phyloP scores from a whole-genome alignment of 164 flowering plant species.

The Stephania yunnanensis region DNA sequence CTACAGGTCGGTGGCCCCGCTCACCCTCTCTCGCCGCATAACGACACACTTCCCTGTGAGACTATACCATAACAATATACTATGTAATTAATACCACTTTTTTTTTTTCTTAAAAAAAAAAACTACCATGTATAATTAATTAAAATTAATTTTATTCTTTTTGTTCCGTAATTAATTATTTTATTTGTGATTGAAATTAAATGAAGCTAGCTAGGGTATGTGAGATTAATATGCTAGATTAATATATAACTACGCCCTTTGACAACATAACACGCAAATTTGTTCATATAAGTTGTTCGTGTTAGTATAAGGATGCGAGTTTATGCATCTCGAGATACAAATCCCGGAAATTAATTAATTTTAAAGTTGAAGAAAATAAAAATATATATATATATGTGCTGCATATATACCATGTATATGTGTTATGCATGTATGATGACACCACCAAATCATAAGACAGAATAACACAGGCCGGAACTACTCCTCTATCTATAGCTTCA shows the following conservation, averaged over 20 bases:
- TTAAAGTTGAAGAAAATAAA: conserved; percentile 14
- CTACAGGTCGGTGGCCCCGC: conserved; percentile 37
- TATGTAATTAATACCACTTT: too few relatives aligned
- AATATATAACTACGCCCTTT: too few relatives aligned
- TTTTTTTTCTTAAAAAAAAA: not conserved
- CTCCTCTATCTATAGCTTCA: conserved; percentile 1
- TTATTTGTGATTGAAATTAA: conserved; percentile 14
- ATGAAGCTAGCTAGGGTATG: too few relatives aligned
- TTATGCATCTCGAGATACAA: too few relatives aligned
- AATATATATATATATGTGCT: not conserved
- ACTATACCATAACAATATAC: conserved; percentile 20
- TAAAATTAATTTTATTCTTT: not conserved
- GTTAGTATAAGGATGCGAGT: too few relatives aligned
- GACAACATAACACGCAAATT: too few relatives aligned
- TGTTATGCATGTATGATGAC: conserved; percentile 15
- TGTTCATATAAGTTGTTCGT: too few relatives aligned
- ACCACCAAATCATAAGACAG: conserved; percentile 20
- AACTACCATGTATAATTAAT: not conserved
- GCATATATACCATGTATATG: conserved; percentile 7
- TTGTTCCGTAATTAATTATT: conserved; percentile 10
- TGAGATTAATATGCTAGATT: too few relatives aligned
- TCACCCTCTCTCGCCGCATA: conserved; percentile 13
- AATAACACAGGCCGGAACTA: conserved; percentile 1
- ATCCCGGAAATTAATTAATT: too few relatives aligned
- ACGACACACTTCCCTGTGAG: conserved; percentile 29